Conservation (phyloP, 345 rosid genomes). For the Mangifera indica region DNA sequence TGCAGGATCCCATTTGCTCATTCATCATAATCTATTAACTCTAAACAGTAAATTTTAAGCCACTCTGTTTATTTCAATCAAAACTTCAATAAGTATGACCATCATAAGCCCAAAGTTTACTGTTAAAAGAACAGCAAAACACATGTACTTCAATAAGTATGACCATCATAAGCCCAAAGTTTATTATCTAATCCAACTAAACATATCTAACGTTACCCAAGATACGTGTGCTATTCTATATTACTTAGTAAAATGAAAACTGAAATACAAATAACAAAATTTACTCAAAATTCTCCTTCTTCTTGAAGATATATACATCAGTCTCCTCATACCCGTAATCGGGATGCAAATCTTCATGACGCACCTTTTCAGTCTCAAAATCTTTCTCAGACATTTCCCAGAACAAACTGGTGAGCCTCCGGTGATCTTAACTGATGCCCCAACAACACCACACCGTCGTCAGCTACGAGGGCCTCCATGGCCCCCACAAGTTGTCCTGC, state of each 20-base stretch:
- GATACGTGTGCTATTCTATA: neutral
- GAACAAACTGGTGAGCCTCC: slow-evolving; percentile 71
- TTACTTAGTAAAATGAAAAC: neutral
- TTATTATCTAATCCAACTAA: no score
- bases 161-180: no score
- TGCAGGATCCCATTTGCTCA: neutral
- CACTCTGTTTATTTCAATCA: neutral
- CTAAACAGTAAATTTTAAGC: neutral
- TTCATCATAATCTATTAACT: neutral
- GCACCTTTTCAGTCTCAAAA: slow-evolving; percentile 71
- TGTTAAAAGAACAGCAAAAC: no score
- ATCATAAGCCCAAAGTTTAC: no score
- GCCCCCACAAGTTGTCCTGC: slow-evolving; percentile 59
- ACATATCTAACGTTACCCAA: neutral
- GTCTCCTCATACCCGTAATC: slow-evolving; percentile 80
- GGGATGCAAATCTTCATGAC: slow-evolving; percentile 78
- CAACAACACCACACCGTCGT: slow-evolving; percentile 66
- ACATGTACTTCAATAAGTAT: no score
- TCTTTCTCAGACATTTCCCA: slow-evolving; percentile 73
- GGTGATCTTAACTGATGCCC: slow-evolving; percentile 89
- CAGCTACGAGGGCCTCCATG: slow-evolving; percentile 64
- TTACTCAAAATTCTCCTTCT: slow-evolving; percentile 28
- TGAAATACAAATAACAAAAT: slow-evolving; percentile 4
- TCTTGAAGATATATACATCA: slow-evolving; percentile 73
- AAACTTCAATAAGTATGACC: no score